A percentile compares a stretch with the other conserved stretches of the same genome.
phyloP scores from a whole-genome alignment of 2,329 filamentous ascomycete genomes.

The Calycina herbarum region DNA sequence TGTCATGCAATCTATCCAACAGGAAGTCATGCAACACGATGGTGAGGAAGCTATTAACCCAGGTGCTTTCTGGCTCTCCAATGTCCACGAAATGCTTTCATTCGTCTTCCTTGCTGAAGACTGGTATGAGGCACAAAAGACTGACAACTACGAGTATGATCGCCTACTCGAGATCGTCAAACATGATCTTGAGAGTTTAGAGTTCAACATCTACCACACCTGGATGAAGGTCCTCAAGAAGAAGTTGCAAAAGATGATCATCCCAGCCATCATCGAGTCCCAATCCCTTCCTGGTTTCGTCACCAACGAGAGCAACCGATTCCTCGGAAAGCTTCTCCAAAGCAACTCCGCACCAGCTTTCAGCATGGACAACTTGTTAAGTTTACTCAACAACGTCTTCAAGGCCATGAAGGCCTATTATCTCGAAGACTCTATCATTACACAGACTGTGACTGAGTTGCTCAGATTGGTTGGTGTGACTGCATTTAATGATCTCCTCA shows the following conservation, averaged over 20 bases:
- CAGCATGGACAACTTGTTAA: constrained; percentile 98
- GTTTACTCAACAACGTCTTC: constrained; percentile 93
- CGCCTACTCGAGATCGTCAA: constrained; percentile 97
- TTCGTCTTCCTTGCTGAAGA: constrained; percentile 99
- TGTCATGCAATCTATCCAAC: constrained; percentile 99
- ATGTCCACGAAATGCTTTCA: constrained; percentile 99
- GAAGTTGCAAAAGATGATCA: constrained; percentile 99
- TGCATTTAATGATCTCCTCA: constrained; percentile 95
- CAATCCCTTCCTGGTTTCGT: constrained; percentile 98
- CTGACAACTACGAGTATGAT: constrained; percentile 98
- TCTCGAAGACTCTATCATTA: constrained; percentile 93
- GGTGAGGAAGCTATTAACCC: constrained; percentile 96
- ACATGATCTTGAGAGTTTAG: constrained; percentile 94
- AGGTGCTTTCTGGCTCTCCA: constrained; percentile 97
- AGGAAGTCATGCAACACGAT: constrained; percentile 99
- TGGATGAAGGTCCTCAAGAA: constrained; percentile 99
- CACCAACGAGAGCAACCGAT: constrained; percentile 96
- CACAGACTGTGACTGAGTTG: constrained; percentile 91
- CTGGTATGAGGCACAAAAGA: constrained; percentile 99
- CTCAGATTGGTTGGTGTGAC: constrained; percentile 92
- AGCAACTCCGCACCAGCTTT: constrained; percentile 90
- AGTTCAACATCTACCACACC: constrained; percentile 99
- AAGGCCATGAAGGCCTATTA: constrained; percentile 99
- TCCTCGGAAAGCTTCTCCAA: constrained; percentile 94
- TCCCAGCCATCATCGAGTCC: constrained; percentile 97